These are phyloP conservation scores for Colletotrichum nymphaeae DNA, from an alignment of 2,329 filamentous ascomycete species.

Conservation along the genomic window DNA sequence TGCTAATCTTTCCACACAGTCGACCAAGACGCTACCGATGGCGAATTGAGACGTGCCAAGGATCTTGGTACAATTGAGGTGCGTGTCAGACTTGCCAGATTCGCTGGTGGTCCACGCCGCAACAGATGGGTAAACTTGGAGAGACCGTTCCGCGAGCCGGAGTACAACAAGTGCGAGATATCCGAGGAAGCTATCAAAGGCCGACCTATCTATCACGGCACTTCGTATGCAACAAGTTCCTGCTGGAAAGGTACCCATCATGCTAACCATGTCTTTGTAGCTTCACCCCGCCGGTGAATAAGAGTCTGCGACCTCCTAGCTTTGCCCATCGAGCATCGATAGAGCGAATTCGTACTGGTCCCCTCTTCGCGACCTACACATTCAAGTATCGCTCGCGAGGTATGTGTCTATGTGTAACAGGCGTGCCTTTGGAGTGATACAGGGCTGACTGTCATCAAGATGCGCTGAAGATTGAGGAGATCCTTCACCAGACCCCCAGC, in stretches of 20 bases:
- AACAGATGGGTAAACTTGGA: not conserved
- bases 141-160: conserved; percentile 9
- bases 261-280: not conserved
- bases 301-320: not conserved
- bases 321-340: not conserved
- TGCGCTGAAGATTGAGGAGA: conserved; percentile 44
- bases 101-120: not conserved
- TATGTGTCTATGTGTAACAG: not conserved
- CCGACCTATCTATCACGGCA: conserved; percentile 46
- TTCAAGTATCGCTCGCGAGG: conserved; percentile 48
- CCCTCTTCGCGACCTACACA: conserved; percentile 42
- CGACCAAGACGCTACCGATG: conserved; percentile 36
- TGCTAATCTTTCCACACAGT: conserved; percentile 25
- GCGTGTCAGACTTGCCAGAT: conserved; percentile 25
- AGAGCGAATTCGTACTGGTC: conserved; percentile 20
- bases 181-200: conserved; percentile 49
- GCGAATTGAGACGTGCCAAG: conserved; percentile 33
- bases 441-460: conserved; percentile 35
- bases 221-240: conserved; percentile 39
- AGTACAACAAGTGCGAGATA: conserved; percentile 38
- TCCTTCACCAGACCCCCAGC: conserved; percentile 43
- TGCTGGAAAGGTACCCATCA: not conserved
- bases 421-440: not conserved
- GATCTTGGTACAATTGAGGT: conserved; percentile 44
- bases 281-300: not conserved